Evolutionary conservation across 306 rosid genomes (phyloP), one percentile per base, ranked within the genome.

Genomic region (Acacia crassicarpa): DNA sequence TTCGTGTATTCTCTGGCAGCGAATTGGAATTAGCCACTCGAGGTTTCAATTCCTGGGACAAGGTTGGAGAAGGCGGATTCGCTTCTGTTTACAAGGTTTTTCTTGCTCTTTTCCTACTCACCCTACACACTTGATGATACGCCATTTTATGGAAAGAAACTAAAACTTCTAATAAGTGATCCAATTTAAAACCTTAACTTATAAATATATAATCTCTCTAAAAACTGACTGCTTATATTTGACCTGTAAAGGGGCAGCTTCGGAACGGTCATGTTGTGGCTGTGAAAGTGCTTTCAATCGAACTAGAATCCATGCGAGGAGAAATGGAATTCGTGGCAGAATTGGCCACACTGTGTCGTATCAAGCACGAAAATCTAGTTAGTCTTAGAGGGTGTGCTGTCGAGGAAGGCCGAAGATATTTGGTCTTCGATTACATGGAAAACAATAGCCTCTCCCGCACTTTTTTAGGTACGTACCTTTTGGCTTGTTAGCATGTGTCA

Each of bases 391-490:
- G 98, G 2, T 94, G 92, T 83, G 88, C 90, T 80, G 95, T 92
- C 9, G 95, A 92, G 63, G 94, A 91, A 84, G 68, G 84, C 15
- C 63, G 72, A 0, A 87, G 98, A 88, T 94, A 88, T 66, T 75
- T 94, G 74, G 94, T 94, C 80, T 94, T 90, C 58, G 94, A 92
- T 74, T 90, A 87, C 91, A 92, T 94, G 97, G 86, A 88, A 79
- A 92, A 92, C 83, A 94, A 90, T 38, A 92, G 89, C 85, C 92
- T 94, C 70, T 33, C 86, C 27, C 86, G 88, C 73, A 85, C 86
- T 75, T 91, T 94, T 56, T 83, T 87, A 54, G 90, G 98, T 94
- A 75, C 49, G 94, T 92, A 75, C 49, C 12, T 15, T 11, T 35
- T 12, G 69, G 8, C 46, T 23, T 8, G 0, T 2, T 3, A 1